A percentile compares a stretch with the other conserved stretches of the same genome.
Evolutionary conservation across 2,329 filamentous ascomycete species (phyloP).

Genomic region (Talaromyces sp.): DNA sequence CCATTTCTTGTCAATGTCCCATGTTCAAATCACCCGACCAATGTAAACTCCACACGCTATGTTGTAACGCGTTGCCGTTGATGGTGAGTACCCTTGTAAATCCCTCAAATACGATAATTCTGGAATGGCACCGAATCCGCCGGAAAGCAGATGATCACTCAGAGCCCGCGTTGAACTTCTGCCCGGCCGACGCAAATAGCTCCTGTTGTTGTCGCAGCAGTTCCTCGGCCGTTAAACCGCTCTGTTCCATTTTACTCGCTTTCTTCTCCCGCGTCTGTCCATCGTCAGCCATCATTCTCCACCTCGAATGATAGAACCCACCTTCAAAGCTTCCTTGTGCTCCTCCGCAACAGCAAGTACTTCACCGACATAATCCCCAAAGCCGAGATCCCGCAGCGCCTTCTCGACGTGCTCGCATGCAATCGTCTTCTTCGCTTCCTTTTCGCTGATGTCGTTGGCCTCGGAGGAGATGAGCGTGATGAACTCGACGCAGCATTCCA

Average conservation of each 20-base stretch:
- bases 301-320: conserved; percentile 35
- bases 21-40: background rate
- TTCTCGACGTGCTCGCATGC: conserved; percentile 97
- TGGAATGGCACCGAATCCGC: background rate
- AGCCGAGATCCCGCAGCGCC: conserved; percentile 87
- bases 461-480: conserved; percentile 98
- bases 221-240: conserved; percentile 86
- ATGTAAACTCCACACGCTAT: conserved; percentile 16
- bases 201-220: conserved; percentile 85
- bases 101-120: background rate
- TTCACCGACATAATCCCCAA: conserved; percentile 84
- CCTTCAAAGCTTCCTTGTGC: conserved; percentile 91
- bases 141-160: background rate
- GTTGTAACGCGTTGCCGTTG: conserved; percentile 12
- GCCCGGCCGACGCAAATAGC: conserved; percentile 77
- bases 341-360: conserved; percentile 83
- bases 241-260: conserved; percentile 93
- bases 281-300: background rate
- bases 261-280: conserved; percentile 87
- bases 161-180: conserved; percentile 59
- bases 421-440: conserved; percentile 98
- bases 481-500: conserved; percentile 98
- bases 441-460: conserved; percentile 97
- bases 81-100: background rate
- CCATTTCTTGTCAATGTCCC: background rate